Conservation (phyloP, 257 asterid species). For the Perilla frutescens region DNA sequence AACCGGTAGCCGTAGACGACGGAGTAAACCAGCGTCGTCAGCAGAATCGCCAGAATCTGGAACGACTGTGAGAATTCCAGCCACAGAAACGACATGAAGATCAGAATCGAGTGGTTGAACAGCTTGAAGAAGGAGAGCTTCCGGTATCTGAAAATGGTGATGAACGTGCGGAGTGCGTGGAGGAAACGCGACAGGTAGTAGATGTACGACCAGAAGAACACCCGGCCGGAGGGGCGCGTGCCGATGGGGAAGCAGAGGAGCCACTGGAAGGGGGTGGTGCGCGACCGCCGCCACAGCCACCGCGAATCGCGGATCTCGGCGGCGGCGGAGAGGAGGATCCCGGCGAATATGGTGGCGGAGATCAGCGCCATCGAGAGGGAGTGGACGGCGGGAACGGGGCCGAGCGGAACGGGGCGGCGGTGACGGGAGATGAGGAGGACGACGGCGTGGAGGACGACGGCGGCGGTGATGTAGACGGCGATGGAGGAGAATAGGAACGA, state of each 20-base stretch:
- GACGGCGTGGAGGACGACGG: constrained; percentile 49
- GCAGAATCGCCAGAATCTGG: constrained; percentile 67
- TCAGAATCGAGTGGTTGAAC: constrained; percentile 64
- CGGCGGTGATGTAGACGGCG: constrained; percentile 51
- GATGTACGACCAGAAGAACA: constrained; percentile 82
- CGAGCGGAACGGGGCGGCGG: constrained; percentile 62
- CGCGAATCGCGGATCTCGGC: constrained; percentile 82
- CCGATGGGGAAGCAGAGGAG: constrained; percentile 78
- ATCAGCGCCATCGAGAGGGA: constrained; percentile 69
- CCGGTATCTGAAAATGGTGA: constrained; percentile 49
- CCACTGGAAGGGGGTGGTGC: constrained; percentile 72
- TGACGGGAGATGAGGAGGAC: constrained; percentile 54
- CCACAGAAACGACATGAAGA: constrained; percentile 75
- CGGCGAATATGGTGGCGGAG: constrained; percentile 71
- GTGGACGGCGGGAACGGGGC: constrained; percentile 75
- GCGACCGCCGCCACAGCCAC: constrained; percentile 70
- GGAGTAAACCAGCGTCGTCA: constrained; percentile 57
- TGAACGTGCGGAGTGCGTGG: constrained; percentile 60
- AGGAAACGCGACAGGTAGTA: constrained; percentile 74
- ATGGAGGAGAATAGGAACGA: constrained; percentile 62
- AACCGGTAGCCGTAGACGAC: constrained; percentile 81
- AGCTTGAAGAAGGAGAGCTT: constrained; percentile 53
- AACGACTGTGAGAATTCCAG: constrained; percentile 85
- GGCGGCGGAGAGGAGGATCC: constrained; percentile 65
- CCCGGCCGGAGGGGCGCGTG: constrained; percentile 86